Percentiles rank a stretch among this genome's conserved stretches.
Evolutionary conservation across 371 early-diverging fungal genomes (phyloP).

Genomic region (Smittium culicis): DNA sequence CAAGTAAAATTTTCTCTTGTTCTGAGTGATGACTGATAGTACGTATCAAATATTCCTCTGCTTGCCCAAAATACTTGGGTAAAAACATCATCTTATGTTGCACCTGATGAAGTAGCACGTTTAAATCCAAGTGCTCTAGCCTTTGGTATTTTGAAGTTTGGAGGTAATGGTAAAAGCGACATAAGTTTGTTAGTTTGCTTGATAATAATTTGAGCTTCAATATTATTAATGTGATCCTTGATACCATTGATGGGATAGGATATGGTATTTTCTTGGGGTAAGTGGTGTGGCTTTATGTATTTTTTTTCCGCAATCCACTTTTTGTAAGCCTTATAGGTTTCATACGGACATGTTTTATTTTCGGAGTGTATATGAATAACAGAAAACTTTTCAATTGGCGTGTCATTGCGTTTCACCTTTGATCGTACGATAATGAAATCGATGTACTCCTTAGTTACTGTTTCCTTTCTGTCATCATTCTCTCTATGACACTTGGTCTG

Average conservation of each 20-base stretch:
- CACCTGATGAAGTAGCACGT: no score
- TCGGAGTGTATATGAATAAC: not conserved
- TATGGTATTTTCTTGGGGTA: not conserved
- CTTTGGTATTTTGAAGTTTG: constrained; percentile 12
- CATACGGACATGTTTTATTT: constrained; percentile 12
- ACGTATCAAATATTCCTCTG: constrained; percentile 11
- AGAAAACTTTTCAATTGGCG: constrained; percentile 6
- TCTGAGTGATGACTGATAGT: constrained; percentile 9
- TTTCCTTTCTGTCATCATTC: constrained; percentile 11
- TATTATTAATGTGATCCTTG: not conserved
- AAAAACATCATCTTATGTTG: constrained; percentile 17
- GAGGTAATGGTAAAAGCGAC: not conserved
- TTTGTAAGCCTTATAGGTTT: constrained; percentile 10
- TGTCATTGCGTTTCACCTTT: constrained; percentile 12
- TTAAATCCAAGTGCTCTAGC: constrained; percentile 17
- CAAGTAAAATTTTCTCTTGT: not conserved
- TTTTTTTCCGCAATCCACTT: constrained; percentile 11
- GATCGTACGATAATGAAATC: constrained; percentile 10
- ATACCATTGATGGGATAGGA: not conserved
- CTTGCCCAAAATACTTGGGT: constrained; percentile 18
- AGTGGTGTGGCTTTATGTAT: not conserved
- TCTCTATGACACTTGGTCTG: constrained; percentile 19
- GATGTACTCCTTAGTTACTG: not conserved
- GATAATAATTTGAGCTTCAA: no score
- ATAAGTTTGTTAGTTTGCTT: constrained; percentile 8